phyloP scores from a whole-genome alignment of 176 grass and related monocot genomes.

The Avena eriantha region DNA sequence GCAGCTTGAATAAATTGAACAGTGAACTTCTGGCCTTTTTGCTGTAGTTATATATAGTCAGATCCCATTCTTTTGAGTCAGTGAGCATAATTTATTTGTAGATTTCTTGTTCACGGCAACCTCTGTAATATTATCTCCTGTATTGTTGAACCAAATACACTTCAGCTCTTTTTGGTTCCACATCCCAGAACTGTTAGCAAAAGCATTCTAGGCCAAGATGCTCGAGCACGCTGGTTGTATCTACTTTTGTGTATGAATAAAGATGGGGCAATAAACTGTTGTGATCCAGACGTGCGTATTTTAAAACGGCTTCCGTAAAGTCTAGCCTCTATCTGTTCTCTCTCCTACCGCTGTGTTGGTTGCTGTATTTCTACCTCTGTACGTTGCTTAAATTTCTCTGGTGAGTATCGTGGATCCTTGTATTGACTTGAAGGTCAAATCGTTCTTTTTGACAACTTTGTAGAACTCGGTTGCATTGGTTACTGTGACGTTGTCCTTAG shows the following conservation, averaged over 20 bases:
- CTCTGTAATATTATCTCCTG: conserved; percentile 59
- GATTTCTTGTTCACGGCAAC: conserved; percentile 37
- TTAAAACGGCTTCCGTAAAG: neutral
- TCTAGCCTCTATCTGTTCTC: neutral
- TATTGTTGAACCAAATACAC: conserved; percentile 41
- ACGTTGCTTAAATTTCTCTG: neutral
- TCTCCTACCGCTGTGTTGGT: neutral
- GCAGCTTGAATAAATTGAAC: conserved; percentile 66
- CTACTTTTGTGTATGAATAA: conserved; percentile 65
- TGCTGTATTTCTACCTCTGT: neutral
- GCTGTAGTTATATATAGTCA: conserved; percentile 58
- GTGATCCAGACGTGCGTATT: neutral
- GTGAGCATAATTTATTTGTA: conserved; percentile 46
- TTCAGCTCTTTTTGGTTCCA: conserved; percentile 33
- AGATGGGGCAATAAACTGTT: conserved; percentile 47
- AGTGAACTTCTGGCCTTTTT: conserved; percentile 49
- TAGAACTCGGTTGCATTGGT: too few relatives aligned
- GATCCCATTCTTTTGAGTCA: conserved; percentile 60
- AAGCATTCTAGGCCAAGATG: conserved; percentile 45
- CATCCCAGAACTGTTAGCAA: conserved; percentile 47
- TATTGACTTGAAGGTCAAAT: too few relatives aligned
- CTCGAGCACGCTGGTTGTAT: conserved; percentile 53
- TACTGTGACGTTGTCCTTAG: too few relatives aligned
- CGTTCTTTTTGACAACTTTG: too few relatives aligned
- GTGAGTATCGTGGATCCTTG: too few relatives aligned